These are phyloP conservation scores for Pichia californica DNA, from an alignment of 805 yeast genomes.

Conservation along the genomic window DNA sequence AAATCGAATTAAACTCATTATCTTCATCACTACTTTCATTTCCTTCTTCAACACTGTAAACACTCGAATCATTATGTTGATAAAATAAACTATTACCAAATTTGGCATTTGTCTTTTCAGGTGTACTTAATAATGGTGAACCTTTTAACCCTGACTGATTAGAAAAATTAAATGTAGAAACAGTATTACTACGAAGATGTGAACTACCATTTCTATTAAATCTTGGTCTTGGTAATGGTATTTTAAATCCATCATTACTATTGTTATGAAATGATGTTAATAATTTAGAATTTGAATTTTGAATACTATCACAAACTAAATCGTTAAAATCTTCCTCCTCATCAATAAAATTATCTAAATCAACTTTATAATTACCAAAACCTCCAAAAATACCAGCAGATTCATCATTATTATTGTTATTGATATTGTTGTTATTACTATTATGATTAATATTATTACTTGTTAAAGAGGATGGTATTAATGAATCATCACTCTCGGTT, in stretches of 20 bases:
- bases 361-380: conserved; percentile 17
- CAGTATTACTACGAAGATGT: conserved; percentile 24
- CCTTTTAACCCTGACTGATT: conserved; percentile 7
- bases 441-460: not conserved
- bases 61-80: conserved; percentile 2
- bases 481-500: too few relatives aligned
- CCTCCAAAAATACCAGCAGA: conserved; percentile 27
- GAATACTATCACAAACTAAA: not conserved
- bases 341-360: conserved; percentile 22
- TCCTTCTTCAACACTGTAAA: conserved; percentile 5
- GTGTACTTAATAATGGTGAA: conserved; percentile 10
- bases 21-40: not conserved
- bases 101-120: conserved; percentile 9
- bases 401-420: not conserved
- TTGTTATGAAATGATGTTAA: too few relatives aligned
- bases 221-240: conserved; percentile 8
- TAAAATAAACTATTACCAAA: conserved; percentile 1
- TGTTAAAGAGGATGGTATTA: too few relatives aligned
- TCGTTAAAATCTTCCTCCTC: conserved; percentile 9
- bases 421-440: not conserved
- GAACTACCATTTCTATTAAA: conserved; percentile 4
- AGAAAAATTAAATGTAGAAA: conserved; percentile 17
- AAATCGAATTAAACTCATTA: conserved; percentile 9
- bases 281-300: conserved; percentile 7
- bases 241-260: conserved; percentile 10